phyloP scores from a whole-genome alignment of 441 rosid species.

The Kokia cookei region DNA sequence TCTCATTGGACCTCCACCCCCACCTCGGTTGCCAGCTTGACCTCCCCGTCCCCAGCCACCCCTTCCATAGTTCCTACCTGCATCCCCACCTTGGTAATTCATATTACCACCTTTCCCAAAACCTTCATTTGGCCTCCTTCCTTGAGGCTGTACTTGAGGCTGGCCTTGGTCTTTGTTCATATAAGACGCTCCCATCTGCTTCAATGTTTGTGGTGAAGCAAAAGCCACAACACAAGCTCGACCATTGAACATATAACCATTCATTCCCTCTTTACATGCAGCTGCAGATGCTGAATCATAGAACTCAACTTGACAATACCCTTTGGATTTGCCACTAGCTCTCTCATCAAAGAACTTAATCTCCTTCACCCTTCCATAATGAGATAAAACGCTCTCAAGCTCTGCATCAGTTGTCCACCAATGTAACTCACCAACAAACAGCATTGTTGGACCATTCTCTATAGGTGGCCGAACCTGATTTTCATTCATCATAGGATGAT shows the following conservation, averaged over 20 bases:
- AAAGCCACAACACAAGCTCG: slow-evolving; percentile 92
- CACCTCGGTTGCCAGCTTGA: slow-evolving; percentile 59
- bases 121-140: slow-evolving; percentile 68
- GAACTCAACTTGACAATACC: slow-evolving; percentile 91
- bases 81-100: slow-evolving; percentile 79
- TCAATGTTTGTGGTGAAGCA: slow-evolving; percentile 83
- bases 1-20: slow-evolving; percentile 60
- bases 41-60: slow-evolving; percentile 91
- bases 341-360: slow-evolving; percentile 88
- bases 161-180: slow-evolving; percentile 58
- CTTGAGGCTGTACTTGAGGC: slow-evolving; percentile 56
- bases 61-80: slow-evolving; percentile 74
- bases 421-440: slow-evolving; percentile 91
- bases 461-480: slow-evolving; percentile 55
- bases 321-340: slow-evolving; percentile 96
- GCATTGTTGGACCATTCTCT: slow-evolving; percentile 77
- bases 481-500: slow-evolving; percentile 43
- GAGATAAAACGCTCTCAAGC: slow-evolving; percentile 71
- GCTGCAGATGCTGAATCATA: slow-evolving; percentile 66
- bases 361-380: slow-evolving; percentile 84
- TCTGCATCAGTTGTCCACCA: slow-evolving; percentile 99
- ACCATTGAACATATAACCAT: slow-evolving; percentile 75
- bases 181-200: slow-evolving; percentile 75
- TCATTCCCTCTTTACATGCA: slow-evolving; percentile 91
- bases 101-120: slow-evolving; percentile 58